Base-by-base conservation (phyloP, 2,329 filamentous ascomycete genomes). In the Emmonsiellopsis sp. region DNA sequence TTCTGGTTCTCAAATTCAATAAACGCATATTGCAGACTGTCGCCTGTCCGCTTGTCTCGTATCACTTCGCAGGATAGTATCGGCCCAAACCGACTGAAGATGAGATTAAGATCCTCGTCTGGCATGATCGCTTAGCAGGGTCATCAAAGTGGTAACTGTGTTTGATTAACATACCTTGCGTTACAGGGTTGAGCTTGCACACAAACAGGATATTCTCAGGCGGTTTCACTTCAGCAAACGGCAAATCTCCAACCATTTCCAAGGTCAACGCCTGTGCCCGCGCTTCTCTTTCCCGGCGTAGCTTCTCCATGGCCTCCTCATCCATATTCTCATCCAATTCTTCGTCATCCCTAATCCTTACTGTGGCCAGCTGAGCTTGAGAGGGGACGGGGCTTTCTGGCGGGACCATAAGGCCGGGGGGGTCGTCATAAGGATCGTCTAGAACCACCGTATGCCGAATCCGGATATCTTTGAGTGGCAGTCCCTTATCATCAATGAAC, bases 161-260 rank as follows among this genome's bases (percentile, higher is more conserved):
- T 45, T 7, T 45, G 42, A 31, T 13, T 30, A 52, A 61, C 65
- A 57, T 67, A 79, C 77, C 77, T 65, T 89, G 87, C 8, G 93
- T 98, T 46, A 98, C 90, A 0, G 93, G 93, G 63, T 98, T 98
- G 43, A 98, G 78, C 69, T 98, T 98, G 84, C 93, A 98, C 43
- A 98, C 91, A 67, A 98, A 98, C 1, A 98, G 78, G 11, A 98
- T 85, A 69, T 98, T 97, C 73, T 98, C 93, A 0, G 93, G 93
- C 4, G 93, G 93, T 63, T 92, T 94, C 62, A 98, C 91, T 71
- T 98, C 93, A 55, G 93, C 93, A 70, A 96, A 98, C 4, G 93
- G 93, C 55, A 98, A 76, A 68, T 98, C 93, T 43, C 93, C 93
- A 72, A 98, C 93, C 84, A 98, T 94, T 73, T 98, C 93, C 47